A percentile compares a stretch with the other conserved stretches of the same genome.
These are phyloP conservation scores for Aureoboletus auriporus DNA, from an alignment of 768 basidiomycete species.

Conservation along the genomic window DNA sequence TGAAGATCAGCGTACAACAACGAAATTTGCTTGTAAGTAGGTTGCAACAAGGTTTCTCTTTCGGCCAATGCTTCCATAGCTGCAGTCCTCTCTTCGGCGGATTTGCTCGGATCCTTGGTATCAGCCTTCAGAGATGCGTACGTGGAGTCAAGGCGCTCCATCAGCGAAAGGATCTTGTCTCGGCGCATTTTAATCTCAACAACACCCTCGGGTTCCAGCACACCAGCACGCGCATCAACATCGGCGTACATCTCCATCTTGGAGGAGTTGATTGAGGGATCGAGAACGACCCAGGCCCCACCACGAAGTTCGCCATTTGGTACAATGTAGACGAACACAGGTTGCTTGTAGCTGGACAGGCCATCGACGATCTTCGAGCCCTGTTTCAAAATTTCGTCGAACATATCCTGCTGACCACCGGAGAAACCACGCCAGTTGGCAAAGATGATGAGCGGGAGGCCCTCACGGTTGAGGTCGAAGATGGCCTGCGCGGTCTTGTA, in stretches of 20 bases:
- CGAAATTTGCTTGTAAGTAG: conserved; percentile 92
- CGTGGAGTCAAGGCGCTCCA: conserved; percentile 88
- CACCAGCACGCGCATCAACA: conserved; percentile 91
- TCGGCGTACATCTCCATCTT: conserved; percentile 99
- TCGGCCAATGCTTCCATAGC: conserved; percentile 66
- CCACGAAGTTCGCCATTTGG: conserved; percentile 98
- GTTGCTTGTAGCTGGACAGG: conserved; percentile 93
- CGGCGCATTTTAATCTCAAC: conserved; percentile 97
- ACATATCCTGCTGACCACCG: conserved; percentile 99
- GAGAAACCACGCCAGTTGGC: conserved; percentile 99
- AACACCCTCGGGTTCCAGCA: conserved; percentile 94
- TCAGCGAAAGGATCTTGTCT: conserved; percentile 83
- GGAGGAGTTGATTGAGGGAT: conserved; percentile 93
- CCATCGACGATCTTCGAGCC: conserved; percentile 99
- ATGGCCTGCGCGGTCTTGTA: conserved; percentile 99
- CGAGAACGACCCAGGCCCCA: conserved; percentile 98
- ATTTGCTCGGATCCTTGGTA: conserved; percentile 70
- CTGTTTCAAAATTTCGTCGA: conserved; percentile 94
- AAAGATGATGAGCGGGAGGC: conserved; percentile 94
- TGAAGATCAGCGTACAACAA: conserved; percentile 94
- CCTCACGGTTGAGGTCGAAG: conserved; percentile 97
- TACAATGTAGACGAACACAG: conserved; percentile 97
- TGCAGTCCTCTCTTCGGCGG: conserved; percentile 67
- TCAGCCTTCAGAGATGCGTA: conserved; percentile 80
- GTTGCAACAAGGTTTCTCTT: conserved; percentile 77